These are phyloP conservation scores for Gossypium schwendimanii DNA, from an alignment of 441 rosid genomes.

Conservation along the genomic window DNA sequence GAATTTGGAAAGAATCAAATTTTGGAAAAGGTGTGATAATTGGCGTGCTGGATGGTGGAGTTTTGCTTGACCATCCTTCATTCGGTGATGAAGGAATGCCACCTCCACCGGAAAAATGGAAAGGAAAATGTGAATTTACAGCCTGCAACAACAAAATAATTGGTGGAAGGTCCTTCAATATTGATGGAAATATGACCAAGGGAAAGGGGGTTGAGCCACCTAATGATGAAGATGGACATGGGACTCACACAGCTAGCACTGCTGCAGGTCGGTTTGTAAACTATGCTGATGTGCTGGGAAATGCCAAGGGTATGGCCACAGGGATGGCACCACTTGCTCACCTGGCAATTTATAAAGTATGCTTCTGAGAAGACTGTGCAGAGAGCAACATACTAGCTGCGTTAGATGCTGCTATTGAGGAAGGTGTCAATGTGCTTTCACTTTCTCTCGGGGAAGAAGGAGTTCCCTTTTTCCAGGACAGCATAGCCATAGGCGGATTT, in stretches of 20 bases:
- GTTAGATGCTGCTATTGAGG: conserved; percentile 25
- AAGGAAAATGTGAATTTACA: conserved; percentile 34
- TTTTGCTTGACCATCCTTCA: conserved; percentile 35
- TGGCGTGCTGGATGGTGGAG: conserved; percentile 38
- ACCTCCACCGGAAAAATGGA: conserved; percentile 33
- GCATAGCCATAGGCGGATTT: conserved; percentile 26
- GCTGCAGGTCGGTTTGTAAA: conserved; percentile 23
- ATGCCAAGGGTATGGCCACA: conserved; percentile 11
- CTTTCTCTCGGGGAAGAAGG: conserved; percentile 20
- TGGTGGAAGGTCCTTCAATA: conserved; percentile 34
- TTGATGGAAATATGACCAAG: background rate
- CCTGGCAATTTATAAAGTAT: conserved; percentile 41
- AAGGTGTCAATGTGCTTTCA: conserved; percentile 29
- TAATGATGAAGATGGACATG: conserved; percentile 31
- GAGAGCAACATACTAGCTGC: conserved; percentile 19
- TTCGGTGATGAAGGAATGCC: conserved; percentile 36
- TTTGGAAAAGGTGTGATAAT: conserved; percentile 39
- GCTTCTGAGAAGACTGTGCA: conserved; percentile 24
- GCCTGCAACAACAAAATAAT: conserved; percentile 41
- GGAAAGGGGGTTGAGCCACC: conserved; percentile 8
- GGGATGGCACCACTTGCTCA: conserved; percentile 35
- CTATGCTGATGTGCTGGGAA: conserved; percentile 17
- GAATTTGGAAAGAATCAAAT: conserved; percentile 29
- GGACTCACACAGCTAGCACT: conserved; percentile 41
- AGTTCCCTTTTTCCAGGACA: background rate